Percentiles rank a stretch among this genome's conserved stretches.
These are phyloP conservation scores for Yamadazyma blattariae DNA, from an alignment of 1,139 yeast species.

Conservation along the genomic window DNA sequence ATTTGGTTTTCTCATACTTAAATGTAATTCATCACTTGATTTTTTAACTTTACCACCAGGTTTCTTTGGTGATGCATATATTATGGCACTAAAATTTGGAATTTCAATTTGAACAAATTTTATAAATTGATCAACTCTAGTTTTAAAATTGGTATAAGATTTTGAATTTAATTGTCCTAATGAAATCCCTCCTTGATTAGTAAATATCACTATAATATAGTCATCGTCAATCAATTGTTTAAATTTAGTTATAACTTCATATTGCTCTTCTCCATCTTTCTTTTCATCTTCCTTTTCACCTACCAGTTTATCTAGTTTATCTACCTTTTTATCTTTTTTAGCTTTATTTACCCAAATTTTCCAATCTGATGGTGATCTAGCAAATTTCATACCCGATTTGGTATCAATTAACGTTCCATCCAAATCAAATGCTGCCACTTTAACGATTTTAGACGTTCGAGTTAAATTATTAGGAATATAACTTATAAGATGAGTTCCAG, in stretches of 20 bases:
- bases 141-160: conserved; percentile 47
- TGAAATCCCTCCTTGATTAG: conserved; percentile 77
- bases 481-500: conserved; percentile 34
- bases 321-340: no score
- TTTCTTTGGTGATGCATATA: conserved; percentile 63
- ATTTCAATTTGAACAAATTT: conserved; percentile 13
- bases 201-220: conserved; percentile 61
- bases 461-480: conserved; percentile 23
- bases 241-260: conserved; percentile 26
- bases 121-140: conserved; percentile 40
- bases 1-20: conserved; percentile 66
- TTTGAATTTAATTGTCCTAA: conserved; percentile 43
- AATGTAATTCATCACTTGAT: conserved; percentile 33
- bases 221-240: conserved; percentile 19
- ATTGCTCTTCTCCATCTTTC: no score
- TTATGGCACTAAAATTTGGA: conserved; percentile 33
- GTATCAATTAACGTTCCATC: conserved; percentile 71
- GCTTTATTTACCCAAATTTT: conserved; percentile 44
- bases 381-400: conserved; percentile 54
- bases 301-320: no score
- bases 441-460: conserved; percentile 13
- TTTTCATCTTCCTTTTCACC: conserved; percentile 1
- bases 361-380: conserved; percentile 68
- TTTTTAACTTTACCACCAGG: conserved; percentile 26
- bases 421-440: conserved; percentile 71